Percentiles rank a stretch among this genome's conserved stretches.
These are phyloP conservation scores for Solanum arcanum DNA, from an alignment of 257 asterid species.

Conservation along the genomic window DNA sequence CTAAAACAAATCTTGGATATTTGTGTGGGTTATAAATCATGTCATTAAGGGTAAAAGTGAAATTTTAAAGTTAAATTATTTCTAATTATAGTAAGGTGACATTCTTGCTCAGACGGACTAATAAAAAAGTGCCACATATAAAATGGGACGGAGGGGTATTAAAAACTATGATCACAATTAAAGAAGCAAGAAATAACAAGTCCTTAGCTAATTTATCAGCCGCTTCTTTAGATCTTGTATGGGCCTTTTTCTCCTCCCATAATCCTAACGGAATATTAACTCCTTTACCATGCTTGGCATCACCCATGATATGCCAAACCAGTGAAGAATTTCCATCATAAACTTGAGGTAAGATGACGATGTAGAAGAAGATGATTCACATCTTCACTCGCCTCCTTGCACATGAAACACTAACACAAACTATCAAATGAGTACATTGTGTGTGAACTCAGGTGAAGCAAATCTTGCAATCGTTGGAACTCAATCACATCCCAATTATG, in stretches of 20 bases:
- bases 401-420: background rate
- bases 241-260: accelerated
- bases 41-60: background rate
- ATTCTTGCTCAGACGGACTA: background rate
- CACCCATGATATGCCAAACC: background rate
- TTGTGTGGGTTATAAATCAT: background rate
- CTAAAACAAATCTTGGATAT: background rate
- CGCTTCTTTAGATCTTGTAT: background rate
- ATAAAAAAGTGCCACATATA: background rate
- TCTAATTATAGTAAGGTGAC: background rate
- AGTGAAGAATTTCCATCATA: background rate
- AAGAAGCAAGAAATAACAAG: background rate
- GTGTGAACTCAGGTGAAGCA: background rate
- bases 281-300: background rate
- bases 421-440: background rate
- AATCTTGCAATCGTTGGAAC: background rate
- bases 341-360: background rate
- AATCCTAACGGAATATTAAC: background rate
- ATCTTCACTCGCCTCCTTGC: background rate
- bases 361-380: background rate
- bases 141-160: background rate
- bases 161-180: background rate
- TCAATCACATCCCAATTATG: background rate
- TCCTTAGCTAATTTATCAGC: background rate
- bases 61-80: too few species aligned